These are phyloP conservation scores for Melampsora larici-populina DNA, from an alignment of 1,284 basidiomycete species.

Conservation along the genomic window DNA sequence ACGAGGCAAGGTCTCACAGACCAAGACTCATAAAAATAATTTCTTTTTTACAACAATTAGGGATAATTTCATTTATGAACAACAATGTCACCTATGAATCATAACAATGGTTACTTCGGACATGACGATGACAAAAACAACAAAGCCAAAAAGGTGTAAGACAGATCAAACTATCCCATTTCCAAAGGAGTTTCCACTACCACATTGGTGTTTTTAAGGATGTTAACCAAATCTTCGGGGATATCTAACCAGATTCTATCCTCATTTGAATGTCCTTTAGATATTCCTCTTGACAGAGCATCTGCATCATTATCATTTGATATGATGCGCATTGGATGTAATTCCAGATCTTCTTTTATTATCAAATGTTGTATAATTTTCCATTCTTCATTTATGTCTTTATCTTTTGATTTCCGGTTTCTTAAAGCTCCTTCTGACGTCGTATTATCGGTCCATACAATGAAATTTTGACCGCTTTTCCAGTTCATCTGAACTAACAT, in stretches of 20 bases:
- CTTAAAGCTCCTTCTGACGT: not conserved
- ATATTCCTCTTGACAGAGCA: slow-evolving; percentile 6
- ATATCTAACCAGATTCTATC: not conserved
- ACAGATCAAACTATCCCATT: not conserved
- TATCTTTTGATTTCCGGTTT: slow-evolving; percentile 9
- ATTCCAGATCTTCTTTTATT: not conserved
- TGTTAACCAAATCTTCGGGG: not conserved
- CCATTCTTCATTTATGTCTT: slow-evolving; percentile 1
- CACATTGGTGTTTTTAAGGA: not conserved
- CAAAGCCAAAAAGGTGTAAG: no score
- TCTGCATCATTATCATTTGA: slow-evolving; percentile 5
- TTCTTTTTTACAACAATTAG: no score
- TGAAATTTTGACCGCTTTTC: not conserved
- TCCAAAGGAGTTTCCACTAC: not conserved
- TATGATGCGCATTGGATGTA: not conserved
- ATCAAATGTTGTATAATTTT: slow-evolving; percentile 1
- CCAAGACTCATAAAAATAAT: no score
- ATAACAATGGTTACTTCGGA: no score
- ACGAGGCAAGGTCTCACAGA: no score
- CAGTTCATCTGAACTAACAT: not conserved
- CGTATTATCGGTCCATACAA: no score
- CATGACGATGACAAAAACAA: no score
- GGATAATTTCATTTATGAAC: no score
- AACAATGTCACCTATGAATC: no score
- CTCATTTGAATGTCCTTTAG: no score